Percentiles rank a stretch among this genome's conserved stretches.
Evolutionary conservation across 1,284 basidiomycete species (phyloP).

Genomic region (Macrocybe sp.): DNA sequence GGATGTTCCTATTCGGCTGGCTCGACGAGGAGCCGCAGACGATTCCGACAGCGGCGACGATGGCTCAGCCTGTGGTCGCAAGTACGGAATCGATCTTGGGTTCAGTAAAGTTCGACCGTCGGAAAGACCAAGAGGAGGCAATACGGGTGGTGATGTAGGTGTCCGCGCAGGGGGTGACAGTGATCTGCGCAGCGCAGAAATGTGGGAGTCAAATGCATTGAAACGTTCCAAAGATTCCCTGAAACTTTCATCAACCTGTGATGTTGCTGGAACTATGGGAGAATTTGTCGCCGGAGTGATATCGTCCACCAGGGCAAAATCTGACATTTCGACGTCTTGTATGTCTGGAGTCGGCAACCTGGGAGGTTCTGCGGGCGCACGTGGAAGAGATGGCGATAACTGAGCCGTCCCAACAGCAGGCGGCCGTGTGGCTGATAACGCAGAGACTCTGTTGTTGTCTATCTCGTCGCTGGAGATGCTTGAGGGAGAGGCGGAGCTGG

Average conservation of each 20-base stretch:
- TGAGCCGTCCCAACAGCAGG: conserved; percentile 11
- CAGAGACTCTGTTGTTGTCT: conserved; percentile 7
- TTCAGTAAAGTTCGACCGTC: conserved; percentile 12
- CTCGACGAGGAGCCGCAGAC: background rate
- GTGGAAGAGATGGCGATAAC: conserved; percentile 11
- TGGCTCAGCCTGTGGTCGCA: conserved; percentile 13
- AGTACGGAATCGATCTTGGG: conserved; percentile 13
- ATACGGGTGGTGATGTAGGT: conserved; percentile 26
- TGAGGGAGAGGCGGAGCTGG: conserved; percentile 23
- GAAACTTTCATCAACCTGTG: conserved; percentile 30
- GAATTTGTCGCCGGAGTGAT: conserved; percentile 14
- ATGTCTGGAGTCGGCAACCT: conserved; percentile 37
- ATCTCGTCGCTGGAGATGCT: conserved; percentile 9
- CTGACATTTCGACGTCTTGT: conserved; percentile 45
- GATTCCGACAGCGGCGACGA: conserved; percentile 14
- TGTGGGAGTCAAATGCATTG: conserved; percentile 46
- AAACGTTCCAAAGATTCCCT: conserved; percentile 47
- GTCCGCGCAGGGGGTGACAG: conserved; percentile 20
- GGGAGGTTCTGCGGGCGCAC: conserved; percentile 23
- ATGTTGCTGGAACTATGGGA: conserved; percentile 8
- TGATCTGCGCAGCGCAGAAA: conserved; percentile 37
- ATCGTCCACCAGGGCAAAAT: conserved; percentile 26
- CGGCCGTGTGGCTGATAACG: conserved; percentile 17
- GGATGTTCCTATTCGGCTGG: no score
- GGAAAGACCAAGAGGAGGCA: conserved; percentile 27